Evolutionary conservation across 257 asterid genomes (phyloP), one percentile per base, ranked within the genome.

Genomic region (Salvia rosmarinus): DNA sequence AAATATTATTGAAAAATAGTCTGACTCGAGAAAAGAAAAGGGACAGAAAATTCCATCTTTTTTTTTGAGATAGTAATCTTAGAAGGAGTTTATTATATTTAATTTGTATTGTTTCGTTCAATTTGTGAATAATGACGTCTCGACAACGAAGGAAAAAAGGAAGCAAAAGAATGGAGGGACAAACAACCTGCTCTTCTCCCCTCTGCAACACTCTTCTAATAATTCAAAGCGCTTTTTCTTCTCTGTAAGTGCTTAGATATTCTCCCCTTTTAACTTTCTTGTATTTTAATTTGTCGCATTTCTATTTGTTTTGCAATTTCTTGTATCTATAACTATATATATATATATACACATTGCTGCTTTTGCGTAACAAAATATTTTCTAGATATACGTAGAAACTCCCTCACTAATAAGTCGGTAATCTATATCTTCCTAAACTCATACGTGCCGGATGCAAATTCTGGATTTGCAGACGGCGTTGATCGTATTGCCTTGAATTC

Each of bases 201-300:
- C 78, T 61, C 82, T 71, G 75, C 80, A 71, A 70, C 85, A 68
- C 88, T 69, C 78, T 75, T 77, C 80, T 62, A 80, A 67, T 72
- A 50, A 71, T 79, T 79, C 81, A 84, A 70, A 75, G 66, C 87
- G 83, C 81, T 75, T 66, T 63, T 73, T 50, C 47, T 37, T 79
- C 60, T 64, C 65, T 78, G 85, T 83, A 77, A 77, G 84, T 64
- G 30, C 56, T 32, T 62, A 34, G 9, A 55, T 49, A 47, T 57
- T 37, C 78, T 56, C 9, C 4, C 1, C 20, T 11, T 59, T 23
- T 23, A 16, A n/a, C 9, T 51, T 51, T 35, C 35, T 58, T 49
- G 37, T 59, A 2, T 73, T 11, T 57, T 7, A 56, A 14, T 30
- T 57, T 32, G 39, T 59, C 14, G 39, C 20, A 12, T 62, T 57